Evolutionary conservation across 331 rosid species (phyloP), one percentile per base, ranked within the genome.

Genomic region (Acacia concinna): DNA sequence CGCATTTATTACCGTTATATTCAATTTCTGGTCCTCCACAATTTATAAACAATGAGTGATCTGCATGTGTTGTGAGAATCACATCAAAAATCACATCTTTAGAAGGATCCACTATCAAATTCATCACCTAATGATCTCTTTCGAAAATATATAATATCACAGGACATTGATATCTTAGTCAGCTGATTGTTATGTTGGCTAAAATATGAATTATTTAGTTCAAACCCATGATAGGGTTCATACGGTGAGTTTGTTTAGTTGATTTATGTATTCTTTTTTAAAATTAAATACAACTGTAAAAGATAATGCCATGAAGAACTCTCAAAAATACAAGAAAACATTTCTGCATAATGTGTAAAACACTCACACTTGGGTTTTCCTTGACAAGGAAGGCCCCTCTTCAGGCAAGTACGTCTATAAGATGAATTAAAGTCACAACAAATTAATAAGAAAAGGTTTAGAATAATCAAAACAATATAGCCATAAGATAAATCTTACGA

Each of bases 361-460:
- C 66, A 78, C 97, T 85, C 77, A 94, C 94, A 41, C 56, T 83
- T 40, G 2, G 88, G 81, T 77, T 38, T 38, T 38, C 41, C 41
- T 38, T 38, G 2, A 38, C 41, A 38, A 38, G 41, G 41, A 8
- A 38, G 86, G 81, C 71, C 79, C 78, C 84, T 89, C 89, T 78
- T 80, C 81, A 90, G 81, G 84, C 96, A 18, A n/a, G 41, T 56
- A 9, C 0, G 5, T 70, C 96, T 90, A 57, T 41, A 59, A 78
- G 40, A 81, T 73, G 41, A 38, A 38, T 38, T 6, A 38, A 38
- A 38, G 41, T 38, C 8, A 38, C 41, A 38, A 38, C 2, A 32
- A 62, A 65, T 75, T 43, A 52, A n/a, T 20, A 23, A 52, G 8
- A 52, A 51, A 52, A 1, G 5, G 13, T n/a, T 9, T 37, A 68